Evolutionary conservation across 495 filamentous ascomycete genomes (phyloP), one percentile per base, ranked within the genome.

Genomic region (Xylaria nigripes): DNA sequence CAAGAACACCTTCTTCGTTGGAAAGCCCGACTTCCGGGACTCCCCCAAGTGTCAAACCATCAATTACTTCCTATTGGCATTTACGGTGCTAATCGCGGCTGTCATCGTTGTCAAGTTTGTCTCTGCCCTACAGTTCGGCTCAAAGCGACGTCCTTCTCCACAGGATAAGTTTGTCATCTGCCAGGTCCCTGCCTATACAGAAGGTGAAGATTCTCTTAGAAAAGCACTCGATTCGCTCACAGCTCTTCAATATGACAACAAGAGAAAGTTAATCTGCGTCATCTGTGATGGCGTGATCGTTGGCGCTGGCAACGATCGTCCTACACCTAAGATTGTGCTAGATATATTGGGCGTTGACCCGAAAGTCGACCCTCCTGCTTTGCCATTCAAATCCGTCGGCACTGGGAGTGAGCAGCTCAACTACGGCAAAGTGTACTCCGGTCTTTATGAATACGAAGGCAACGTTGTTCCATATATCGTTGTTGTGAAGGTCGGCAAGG

Each of bases 121-220:
- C 61, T 86, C 93, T 51, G 93, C 93, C 42, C 77, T 98, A 23
- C 93, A 98, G 65, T 85, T 98, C 56, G 92, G 93, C 16, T 86
- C 88, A 45, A 96, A 96, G 72, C 84, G 87, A 25, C 86, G 89
- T 16, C 93, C 93, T 4, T 76, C 85, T 16, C 85, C 89, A 23
- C 93, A 97, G 70, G 93, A 98, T 67, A 97, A 96, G 67, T 98
- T 98, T 55, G 93, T 98, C 55, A 96, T 98, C 57, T 97, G 93
- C 74, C 86, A 96, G 69, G 89, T 98, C 49, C 93, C 93, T 18
- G 93, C 93, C 12, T 98, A 98, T 66, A 98, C 93, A 0, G 93
- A 98, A 74, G 93, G 91, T 55, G 93, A 98, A 73, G 91, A 98
- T 67, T 86, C 89, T 18, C 72, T 98, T 19, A 79, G 93, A 45